Evolutionary conservation across 2,329 filamentous ascomycete genomes (phyloP).

Genomic region (Monosporascus sp.): DNA sequence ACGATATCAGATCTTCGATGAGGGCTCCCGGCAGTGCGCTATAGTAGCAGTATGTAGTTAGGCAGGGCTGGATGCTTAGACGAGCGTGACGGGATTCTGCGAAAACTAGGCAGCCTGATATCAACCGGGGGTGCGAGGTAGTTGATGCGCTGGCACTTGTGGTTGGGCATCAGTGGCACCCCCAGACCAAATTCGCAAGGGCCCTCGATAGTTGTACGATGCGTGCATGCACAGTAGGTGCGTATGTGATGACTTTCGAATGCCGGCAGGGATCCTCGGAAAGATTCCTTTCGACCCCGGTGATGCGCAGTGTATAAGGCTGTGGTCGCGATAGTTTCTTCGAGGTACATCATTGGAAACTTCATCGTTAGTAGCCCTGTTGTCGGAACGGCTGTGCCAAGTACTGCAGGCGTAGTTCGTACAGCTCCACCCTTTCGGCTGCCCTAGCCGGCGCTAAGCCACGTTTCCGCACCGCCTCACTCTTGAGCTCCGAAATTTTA

Average conservation of each 20-base stretch:
- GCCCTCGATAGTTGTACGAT: not conserved
- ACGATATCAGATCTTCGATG: not conserved
- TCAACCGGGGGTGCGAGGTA: not conserved
- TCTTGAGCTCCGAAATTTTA: no score
- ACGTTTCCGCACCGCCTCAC: no score
- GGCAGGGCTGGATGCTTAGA: no score
- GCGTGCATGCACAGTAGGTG: not conserved
- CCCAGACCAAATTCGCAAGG: not conserved
- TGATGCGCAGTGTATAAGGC: not conserved
- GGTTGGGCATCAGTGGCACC: conserved; percentile 1
- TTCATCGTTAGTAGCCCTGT: no score
- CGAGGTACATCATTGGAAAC: not conserved
- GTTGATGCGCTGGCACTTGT: not conserved
- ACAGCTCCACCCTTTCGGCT: not conserved
- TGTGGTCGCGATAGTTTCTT: not conserved
- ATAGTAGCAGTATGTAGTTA: no score
- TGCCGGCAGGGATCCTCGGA: not conserved
- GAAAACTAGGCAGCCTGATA: not conserved
- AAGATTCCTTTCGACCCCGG: not conserved
- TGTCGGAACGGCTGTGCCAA: no score
- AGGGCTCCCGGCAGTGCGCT: no score
- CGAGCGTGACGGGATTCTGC: not conserved
- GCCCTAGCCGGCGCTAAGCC: not conserved
- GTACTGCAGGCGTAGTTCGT: no score
- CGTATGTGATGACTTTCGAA: not conserved